Evolutionary conservation across 495 filamentous ascomycete species (phyloP).

Genomic region (Aspergillus ostianus): DNA sequence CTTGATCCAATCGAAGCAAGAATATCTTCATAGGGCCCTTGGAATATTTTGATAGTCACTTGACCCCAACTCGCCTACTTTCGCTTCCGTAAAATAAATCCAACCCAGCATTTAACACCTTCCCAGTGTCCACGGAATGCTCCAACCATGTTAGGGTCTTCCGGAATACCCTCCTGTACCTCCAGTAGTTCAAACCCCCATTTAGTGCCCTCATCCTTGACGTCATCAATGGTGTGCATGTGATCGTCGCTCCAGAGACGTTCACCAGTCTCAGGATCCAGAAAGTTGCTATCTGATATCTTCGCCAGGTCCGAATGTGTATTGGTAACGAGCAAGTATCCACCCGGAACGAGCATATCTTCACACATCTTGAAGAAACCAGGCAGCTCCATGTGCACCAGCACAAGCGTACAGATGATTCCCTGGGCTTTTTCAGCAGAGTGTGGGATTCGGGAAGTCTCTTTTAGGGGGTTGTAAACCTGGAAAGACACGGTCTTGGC

Average conservation of each 20-base stretch:
- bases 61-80: slow-evolving; percentile 1
- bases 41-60: too few species aligned
- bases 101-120: not conserved
- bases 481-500: not conserved
- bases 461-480: not conserved
- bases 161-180: not conserved
- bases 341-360: not conserved
- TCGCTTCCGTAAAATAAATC: not conserved
- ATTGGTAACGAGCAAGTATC: not conserved
- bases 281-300: not conserved
- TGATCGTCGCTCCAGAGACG: not conserved
- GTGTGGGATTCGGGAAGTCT: not conserved
- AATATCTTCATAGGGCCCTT: too few species aligned
- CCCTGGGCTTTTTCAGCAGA: not conserved
- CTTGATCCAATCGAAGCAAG: too few species aligned
- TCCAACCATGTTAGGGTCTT: not conserved
- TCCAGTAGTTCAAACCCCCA: not conserved
- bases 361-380: not conserved
- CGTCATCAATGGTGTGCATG: not conserved
- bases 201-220: not conserved
- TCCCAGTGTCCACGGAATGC: not conserved
- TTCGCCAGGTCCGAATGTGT: not conserved
- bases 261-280: not conserved
- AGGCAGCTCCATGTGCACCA: not conserved
- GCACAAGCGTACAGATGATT: not conserved